Conservation (phyloP, 1,284 basidiomycete genomes). For the Trichosporon faecale region DNA sequence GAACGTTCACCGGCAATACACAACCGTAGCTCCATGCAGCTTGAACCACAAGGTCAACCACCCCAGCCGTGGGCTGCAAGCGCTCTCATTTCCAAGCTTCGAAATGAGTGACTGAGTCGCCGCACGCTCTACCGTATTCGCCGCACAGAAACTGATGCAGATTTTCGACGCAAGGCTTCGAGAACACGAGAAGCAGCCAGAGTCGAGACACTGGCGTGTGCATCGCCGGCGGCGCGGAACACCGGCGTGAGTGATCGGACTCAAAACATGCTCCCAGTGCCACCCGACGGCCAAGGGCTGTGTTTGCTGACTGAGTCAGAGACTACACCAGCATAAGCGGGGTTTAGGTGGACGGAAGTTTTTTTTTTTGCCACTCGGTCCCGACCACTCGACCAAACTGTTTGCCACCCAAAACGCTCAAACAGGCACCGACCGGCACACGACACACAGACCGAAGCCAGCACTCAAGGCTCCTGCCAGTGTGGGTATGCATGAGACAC, state of each 20-base stretch:
- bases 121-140: neutral
- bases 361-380: neutral
- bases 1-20: too few species aligned
- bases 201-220: neutral
- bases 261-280: neutral
- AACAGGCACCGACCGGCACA: neutral
- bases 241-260: neutral
- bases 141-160: neutral
- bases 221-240: neutral
- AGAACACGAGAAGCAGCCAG: neutral
- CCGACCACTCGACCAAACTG: neutral
- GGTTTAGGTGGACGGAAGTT: neutral
- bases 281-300: too few species aligned
- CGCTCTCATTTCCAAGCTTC: too few species aligned
- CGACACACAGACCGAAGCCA: neutral
- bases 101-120: too few species aligned
- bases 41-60: too few species aligned
- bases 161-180: neutral
- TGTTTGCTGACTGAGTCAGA: neutral
- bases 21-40: too few species aligned
- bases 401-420: neutral
- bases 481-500: neutral
- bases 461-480: neutral
- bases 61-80: too few species aligned
- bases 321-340: neutral